Evolutionary conservation across 164 flowering plant species (phyloP).

Genomic region (Chimonanthus praecox): DNA sequence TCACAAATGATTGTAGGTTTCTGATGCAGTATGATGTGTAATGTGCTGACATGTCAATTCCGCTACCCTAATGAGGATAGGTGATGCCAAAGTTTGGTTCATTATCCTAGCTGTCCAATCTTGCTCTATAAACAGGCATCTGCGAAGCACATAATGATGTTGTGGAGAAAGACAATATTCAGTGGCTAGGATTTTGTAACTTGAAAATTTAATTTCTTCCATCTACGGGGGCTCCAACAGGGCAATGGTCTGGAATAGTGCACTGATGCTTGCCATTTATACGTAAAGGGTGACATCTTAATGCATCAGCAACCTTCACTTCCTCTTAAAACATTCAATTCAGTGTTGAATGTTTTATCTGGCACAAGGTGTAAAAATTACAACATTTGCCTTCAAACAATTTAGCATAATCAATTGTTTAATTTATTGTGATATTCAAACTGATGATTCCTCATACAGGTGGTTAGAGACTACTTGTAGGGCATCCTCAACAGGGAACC

Average conservation of each 20-base stretch:
- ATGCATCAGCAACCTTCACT: background rate
- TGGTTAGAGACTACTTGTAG: constrained; percentile 18
- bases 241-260: background rate
- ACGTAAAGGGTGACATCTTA: background rate
- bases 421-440: background rate
- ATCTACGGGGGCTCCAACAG: background rate
- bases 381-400: background rate
- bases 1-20: background rate
- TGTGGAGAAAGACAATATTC: background rate
- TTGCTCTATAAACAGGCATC: background rate
- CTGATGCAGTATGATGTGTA: background rate
- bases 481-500: constrained; percentile 40
- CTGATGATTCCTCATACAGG: constrained; percentile 33
- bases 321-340: background rate
- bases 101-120: background rate
- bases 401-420: background rate
- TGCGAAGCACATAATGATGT: background rate
- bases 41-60: no score
- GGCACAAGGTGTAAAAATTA: no score
- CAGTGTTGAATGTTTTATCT: background rate
- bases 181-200: background rate
- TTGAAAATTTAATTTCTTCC: background rate
- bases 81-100: background rate
- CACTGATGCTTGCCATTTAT: background rate
- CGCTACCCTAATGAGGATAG: background rate